These are phyloP conservation scores for Daedaleopsis nitida DNA, from an alignment of 768 basidiomycete genomes.

Conservation along the genomic window DNA sequence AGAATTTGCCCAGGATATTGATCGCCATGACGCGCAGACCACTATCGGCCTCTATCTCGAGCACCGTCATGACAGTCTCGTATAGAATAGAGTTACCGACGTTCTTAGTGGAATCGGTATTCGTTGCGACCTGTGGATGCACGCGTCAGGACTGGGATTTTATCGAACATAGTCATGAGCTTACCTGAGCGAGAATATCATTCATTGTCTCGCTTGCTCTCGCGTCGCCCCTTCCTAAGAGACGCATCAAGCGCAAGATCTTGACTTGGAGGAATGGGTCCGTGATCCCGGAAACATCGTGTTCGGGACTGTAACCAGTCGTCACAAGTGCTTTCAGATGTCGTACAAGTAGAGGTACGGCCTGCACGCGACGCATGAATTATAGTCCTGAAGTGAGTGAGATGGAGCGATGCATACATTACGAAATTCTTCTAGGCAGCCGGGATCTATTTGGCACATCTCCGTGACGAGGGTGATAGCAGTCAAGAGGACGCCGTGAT, in stretches of 20 bases:
- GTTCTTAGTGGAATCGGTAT: conserved; percentile 96
- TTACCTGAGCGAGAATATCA: conserved; percentile 92
- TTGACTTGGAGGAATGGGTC: conserved; percentile 96
- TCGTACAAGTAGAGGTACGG: conserved; percentile 90
- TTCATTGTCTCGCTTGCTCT: conserved; percentile 97
- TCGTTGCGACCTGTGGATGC: conserved; percentile 84
- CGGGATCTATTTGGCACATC: conserved; percentile 82
- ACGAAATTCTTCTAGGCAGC: conserved; percentile 81
- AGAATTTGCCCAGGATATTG: conserved; percentile 97
- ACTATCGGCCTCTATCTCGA: conserved; percentile 96
- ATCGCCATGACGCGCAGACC: conserved; percentile 99
- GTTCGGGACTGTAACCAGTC: conserved; percentile 97
- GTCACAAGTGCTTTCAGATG: conserved; percentile 94
- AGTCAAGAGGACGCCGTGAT: conserved; percentile 94
- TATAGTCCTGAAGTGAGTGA: conserved; percentile 5
- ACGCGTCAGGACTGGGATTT: background rate
- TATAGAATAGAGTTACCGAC: conserved; percentile 98
- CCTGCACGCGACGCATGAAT: conserved; percentile 46
- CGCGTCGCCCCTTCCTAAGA: conserved; percentile 85
- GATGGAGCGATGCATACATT: conserved; percentile 56
- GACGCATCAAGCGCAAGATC: conserved; percentile 80
- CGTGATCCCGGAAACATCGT: conserved; percentile 99
- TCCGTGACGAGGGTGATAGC: conserved; percentile 94
- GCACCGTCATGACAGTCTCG: conserved; percentile 93
- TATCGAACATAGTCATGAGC: conserved; percentile 5